Evolutionary conservation across 2,329 filamentous ascomycete species (phyloP), one percentile per base, ranked within the genome.

Genomic region (Colletotrichum navitas): DNA sequence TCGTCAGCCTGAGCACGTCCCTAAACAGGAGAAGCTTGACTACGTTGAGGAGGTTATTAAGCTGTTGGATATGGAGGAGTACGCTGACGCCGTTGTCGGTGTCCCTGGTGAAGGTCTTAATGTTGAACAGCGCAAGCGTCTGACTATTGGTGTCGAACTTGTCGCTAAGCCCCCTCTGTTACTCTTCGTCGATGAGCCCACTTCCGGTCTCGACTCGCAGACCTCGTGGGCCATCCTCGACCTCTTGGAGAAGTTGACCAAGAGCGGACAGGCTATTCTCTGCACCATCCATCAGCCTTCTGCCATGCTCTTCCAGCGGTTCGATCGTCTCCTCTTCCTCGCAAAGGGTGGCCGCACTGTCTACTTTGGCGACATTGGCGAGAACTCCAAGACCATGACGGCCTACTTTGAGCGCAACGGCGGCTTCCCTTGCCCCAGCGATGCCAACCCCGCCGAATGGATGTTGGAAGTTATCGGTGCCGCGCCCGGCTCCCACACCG

Each of bases 281-380:
- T 97, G 94, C 84, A 98, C 95, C 0, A 98, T 98, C 73, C 95
- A 98, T 80, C 95, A 98, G 81, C 95, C 95, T n/a, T 97, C 94
- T 18, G 94, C 95, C 43, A 94, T 97, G 88, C 87, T 98, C 64
- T 97, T 98, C 85, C 93, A 97, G 80, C 92, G 94, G 70, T 98
- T 96, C 79, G 93, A 96, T 77, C 89, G 92, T 70, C 88, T 96
- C 10, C 86, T 95, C 41, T 94, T 96, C 84, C 84, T 96, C 21
- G 90, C 91, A 43, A 91, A 89, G 77, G 93, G 93, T 67, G 93
- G 93, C 67, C 88, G 86, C 78, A 94, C 92, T 1, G 92, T 95
- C 56, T 96, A 96, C 84, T 95, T 94, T 77, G 93, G 93, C 66
- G 89, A 93, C 5, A 91, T 95, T 69, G 94, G 93, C 74, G 82